Base-by-base conservation (phyloP, 2,329 filamentous ascomycete genomes). In the Hypoxylon sp. region DNA sequence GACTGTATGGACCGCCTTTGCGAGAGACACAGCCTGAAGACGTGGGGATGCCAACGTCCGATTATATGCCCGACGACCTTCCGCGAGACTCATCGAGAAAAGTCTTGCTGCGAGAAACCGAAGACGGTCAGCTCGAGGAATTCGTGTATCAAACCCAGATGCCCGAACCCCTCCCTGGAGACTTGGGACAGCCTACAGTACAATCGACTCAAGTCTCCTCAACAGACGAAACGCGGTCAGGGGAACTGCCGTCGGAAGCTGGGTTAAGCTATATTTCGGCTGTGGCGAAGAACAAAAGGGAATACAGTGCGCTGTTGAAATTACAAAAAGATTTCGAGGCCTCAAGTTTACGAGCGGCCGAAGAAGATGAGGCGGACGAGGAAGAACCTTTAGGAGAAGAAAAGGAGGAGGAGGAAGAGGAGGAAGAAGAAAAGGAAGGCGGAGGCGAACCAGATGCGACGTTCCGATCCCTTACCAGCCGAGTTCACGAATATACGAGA, bases 1-100 rank as follows among this genome's bases (percentile, higher is more conserved):
- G 93, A 67, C 79, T 97, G 15, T 97, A 95, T 75, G 94, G 94
- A 1, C 82, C 89, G 32, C 92, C 93, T 1, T 75, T 91, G 64
- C 83, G 88, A 43, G 83, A 85, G 54, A 89, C 87, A 1, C 76
- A 73, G 6, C 82, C 85, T 1, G 87, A 89, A 59, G 86, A 90
- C 75, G 82, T 87, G 3, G 87, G 78, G 24, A 84, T 80, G 63
- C 78, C 80, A 1, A 64, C 79, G 60, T 51, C 76, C 73, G 70
- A 70, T 7, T 65, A n/a, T 48, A 54, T 55, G 1, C 60, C 67
- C 22, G 58, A 64, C 11, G 55, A 10, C 64, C 67, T 50, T 2
- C 6, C 47, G 1, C 43, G 17, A 3, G 62, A 67, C 17, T 24
- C 20, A 70, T 70, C 41, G 52, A 79, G 77, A 69, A 82, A 80